phyloP scores from a whole-genome alignment of 139 green algal genomes.

The Tetraselmis striata region DNA sequence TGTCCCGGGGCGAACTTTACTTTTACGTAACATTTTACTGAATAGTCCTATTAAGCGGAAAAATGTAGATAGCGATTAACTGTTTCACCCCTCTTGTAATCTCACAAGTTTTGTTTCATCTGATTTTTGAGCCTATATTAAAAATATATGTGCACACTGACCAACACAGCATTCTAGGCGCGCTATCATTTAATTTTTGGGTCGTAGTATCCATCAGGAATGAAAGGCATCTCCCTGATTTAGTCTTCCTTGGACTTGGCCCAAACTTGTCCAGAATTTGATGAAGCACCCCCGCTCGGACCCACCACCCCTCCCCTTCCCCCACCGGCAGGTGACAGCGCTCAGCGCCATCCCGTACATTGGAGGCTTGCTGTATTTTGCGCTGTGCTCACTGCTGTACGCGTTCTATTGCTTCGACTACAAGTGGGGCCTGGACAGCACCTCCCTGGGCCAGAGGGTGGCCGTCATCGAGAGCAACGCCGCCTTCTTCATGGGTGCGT shows the following conservation, averaged over 20 bases:
- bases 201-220: neutral
- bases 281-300: neutral
- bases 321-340: no score
- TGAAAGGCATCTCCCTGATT: neutral
- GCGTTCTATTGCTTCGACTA: slow-evolving; percentile 86
- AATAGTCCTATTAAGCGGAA: no score
- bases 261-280: neutral
- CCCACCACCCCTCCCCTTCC: no score
- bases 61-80: no score
- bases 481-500: slow-evolving; percentile 71
- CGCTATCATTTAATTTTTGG: no score
- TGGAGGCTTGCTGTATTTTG: slow-evolving; percentile 43
- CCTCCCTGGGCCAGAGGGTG: slow-evolving; percentile 45
- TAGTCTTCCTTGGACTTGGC: neutral
- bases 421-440: slow-evolving; percentile 55
- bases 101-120: no score
- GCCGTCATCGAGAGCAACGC: slow-evolving; percentile 65
- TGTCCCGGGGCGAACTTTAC: neutral
- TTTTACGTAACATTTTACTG: neutral
- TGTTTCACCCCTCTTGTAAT: no score
- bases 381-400: slow-evolving; percentile 69
- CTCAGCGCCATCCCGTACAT: neutral
- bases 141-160: no score
- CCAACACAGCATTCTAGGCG: no score
- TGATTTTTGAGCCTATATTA: no score